These are phyloP conservation scores for Sugiyamaella novakii DNA, from an alignment of 1,139 yeast species.

Conservation along the genomic window DNA sequence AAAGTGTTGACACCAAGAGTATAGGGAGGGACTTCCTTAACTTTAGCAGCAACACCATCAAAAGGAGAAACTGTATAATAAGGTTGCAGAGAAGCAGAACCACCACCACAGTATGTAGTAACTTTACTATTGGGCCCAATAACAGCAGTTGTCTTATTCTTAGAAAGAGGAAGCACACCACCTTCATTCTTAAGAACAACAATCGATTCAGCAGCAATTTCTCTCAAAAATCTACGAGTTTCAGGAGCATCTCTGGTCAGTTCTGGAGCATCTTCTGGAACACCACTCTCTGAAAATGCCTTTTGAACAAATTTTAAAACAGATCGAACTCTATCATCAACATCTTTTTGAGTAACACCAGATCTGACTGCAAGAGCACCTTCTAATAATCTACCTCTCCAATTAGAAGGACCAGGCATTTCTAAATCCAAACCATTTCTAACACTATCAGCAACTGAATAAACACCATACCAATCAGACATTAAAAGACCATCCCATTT, in stretches of 20 bases:
- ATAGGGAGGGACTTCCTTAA: slow-evolving; percentile 40
- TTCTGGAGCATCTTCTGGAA: slow-evolving; percentile 49
- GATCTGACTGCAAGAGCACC: slow-evolving; percentile 31
- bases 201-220: slow-evolving; percentile 52
- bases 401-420: slow-evolving; percentile 63
- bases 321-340: slow-evolving; percentile 50
- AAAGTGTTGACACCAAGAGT: slow-evolving; percentile 46
- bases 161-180: slow-evolving; percentile 47
- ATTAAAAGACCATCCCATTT: slow-evolving; percentile 56
- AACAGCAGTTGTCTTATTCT: slow-evolving; percentile 48
- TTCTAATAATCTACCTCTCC: slow-evolving; percentile 46
- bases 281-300: slow-evolving; percentile 46
- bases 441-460: slow-evolving; percentile 50
- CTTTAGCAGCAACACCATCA: slow-evolving; percentile 46
- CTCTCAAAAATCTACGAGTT: slow-evolving; percentile 50
- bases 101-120: slow-evolving; percentile 54
- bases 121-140: slow-evolving; percentile 56
- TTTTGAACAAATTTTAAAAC: slow-evolving; percentile 53
- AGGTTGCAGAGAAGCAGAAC: slow-evolving; percentile 53
- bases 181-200: slow-evolving; percentile 58
- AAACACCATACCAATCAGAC: slow-evolving; percentile 69
- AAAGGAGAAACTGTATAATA: slow-evolving; percentile 52
- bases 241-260: slow-evolving; percentile 50
- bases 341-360: slow-evolving; percentile 30
- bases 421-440: slow-evolving; percentile 63